Conservation (phyloP, 352 stramenopile species). For the Globisporangium paddicum region DNA sequence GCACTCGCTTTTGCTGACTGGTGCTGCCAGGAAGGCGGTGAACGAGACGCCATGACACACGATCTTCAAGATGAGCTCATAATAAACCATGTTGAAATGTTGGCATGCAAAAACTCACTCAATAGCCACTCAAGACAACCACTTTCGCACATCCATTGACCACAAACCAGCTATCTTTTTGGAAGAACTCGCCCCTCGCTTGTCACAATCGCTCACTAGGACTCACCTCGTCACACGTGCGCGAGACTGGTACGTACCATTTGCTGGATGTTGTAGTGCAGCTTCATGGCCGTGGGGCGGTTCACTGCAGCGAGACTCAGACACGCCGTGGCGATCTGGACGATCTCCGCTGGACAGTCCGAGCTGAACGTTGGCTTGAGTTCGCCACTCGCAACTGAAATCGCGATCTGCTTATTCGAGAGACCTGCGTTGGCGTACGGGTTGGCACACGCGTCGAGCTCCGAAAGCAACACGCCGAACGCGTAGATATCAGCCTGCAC, state of each 20-base stretch:
- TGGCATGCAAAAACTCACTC: not conserved
- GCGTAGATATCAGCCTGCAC: conserved; percentile 24
- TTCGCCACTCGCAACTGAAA: conserved; percentile 38
- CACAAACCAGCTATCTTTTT: too few species aligned
- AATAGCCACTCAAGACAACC: too few species aligned
- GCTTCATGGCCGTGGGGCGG: conserved; percentile 49
- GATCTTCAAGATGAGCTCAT: too few species aligned
- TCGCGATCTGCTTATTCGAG: conserved; percentile 26
- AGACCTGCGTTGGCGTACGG: conserved; percentile 7
- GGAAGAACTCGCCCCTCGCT: too few species aligned
- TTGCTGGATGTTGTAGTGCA: conserved; percentile 50
- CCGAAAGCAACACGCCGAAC: conserved; percentile 31
- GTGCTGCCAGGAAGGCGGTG: too few species aligned
- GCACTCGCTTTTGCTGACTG: too few species aligned
- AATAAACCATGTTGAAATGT: too few species aligned
- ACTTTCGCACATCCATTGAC: too few species aligned
- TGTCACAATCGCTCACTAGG: not conserved
- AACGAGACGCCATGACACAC: too few species aligned
- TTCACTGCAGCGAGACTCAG: conserved; percentile 36
- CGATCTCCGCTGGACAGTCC: conserved; percentile 45
- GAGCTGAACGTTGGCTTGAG: conserved; percentile 38
- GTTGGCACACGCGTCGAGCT: conserved; percentile 32
- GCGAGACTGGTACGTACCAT: conserved; percentile 8
- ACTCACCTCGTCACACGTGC: not conserved
- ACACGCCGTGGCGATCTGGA: conserved; percentile 41